Conservation (phyloP, 2,329 filamentous ascomycete genomes). For the Colletotrichum sp. region DNA sequence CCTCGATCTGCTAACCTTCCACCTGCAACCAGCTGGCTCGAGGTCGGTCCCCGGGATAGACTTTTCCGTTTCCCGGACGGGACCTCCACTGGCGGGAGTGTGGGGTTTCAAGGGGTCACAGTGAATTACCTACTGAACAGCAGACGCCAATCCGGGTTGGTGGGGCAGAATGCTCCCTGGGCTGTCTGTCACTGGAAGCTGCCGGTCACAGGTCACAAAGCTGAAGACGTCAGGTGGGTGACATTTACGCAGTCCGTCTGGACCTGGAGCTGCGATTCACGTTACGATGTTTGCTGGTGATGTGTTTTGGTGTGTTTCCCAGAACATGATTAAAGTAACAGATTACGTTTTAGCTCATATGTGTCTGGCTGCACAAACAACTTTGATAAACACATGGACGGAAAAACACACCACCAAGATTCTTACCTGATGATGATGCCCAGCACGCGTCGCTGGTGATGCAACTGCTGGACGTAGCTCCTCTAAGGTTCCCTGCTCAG, state of each 20-base stretch:
- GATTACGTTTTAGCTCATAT: neutral
- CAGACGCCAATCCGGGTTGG: neutral
- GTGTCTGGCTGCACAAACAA: neutral
- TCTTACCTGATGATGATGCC: neutral
- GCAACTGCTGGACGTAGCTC: neutral
- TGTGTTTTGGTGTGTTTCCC: neutral
- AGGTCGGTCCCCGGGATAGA: neutral
- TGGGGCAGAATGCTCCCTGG: neutral
- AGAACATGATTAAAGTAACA: neutral
- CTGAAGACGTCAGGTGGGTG: slow-evolving; percentile 8
- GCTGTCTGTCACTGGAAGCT: neutral
- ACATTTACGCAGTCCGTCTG: neutral
- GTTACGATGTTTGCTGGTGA: neutral
- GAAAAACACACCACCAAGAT: neutral
- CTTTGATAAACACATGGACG: neutral
- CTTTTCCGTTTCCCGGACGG: neutral
- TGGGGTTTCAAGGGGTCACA: neutral
- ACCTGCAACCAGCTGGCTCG: neutral
- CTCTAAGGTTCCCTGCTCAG: neutral
- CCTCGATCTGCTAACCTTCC: neutral
- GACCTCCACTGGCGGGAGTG: neutral
- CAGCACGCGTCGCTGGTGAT: neutral
- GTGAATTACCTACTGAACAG: neutral
- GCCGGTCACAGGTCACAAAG: slow-evolving; percentile 1
- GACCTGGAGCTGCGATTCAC: neutral